Conservation (phyloP, 2,329 filamentous ascomycete genomes). For the Botryosphaeria agaves region DNA sequence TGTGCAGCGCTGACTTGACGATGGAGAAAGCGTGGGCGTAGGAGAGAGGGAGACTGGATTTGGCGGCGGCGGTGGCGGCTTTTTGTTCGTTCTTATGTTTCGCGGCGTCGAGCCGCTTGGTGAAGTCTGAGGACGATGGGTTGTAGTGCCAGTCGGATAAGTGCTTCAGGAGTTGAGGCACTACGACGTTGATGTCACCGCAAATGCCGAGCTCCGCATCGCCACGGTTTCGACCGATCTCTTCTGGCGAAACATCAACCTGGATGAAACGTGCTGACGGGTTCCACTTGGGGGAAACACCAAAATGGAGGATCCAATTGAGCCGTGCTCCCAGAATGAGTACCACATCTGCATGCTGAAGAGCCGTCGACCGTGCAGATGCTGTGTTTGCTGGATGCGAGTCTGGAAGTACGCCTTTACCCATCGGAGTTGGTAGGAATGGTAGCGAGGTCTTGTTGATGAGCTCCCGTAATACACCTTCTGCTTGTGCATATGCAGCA, state of each 20-base stretch:
- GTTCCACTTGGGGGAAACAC: constrained; percentile 36
- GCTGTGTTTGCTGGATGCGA: constrained; percentile 35
- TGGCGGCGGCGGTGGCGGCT: constrained; percentile 24
- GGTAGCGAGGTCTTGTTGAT: constrained; percentile 31
- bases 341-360: constrained; percentile 37
- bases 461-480: constrained; percentile 25
- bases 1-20: constrained; percentile 32
- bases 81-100: constrained; percentile 29
- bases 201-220: constrained; percentile 30
- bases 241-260: constrained; percentile 35
- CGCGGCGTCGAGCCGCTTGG: constrained; percentile 16
- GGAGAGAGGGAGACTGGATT: constrained; percentile 25
- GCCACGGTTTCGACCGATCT: constrained; percentile 34
- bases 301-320: constrained; percentile 43
- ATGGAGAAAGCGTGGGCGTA: constrained; percentile 34
- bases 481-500: constrained; percentile 35
- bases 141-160: constrained; percentile 29
- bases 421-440: constrained; percentile 41
- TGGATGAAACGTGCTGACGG: constrained; percentile 33
- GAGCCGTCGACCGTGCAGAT: constrained; percentile 34
- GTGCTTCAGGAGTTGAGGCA: constrained; percentile 25
- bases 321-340: constrained; percentile 36
- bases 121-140: constrained; percentile 15
- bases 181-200: constrained; percentile 33
- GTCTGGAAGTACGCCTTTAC: constrained; percentile 38